A percentile compares a stretch with the other conserved stretches of the same genome.
Evolutionary conservation across 495 filamentous ascomycete species (phyloP).

Genomic region (Astrothelium macrocarpum): DNA sequence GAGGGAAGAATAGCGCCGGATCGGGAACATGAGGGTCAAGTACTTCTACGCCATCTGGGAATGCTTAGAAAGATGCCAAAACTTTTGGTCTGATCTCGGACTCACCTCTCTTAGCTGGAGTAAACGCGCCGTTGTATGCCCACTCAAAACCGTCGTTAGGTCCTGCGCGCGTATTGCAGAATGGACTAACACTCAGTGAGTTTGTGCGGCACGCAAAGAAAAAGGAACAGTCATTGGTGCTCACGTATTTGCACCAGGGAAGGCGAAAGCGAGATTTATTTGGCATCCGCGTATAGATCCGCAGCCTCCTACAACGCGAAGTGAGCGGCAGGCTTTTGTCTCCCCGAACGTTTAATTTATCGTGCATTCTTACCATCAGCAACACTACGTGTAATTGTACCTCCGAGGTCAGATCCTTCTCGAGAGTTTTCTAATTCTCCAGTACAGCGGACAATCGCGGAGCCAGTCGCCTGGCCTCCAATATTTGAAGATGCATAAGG

Average conservation of each 20-base stretch:
- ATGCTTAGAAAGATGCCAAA: not conserved
- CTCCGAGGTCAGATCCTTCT: not conserved
- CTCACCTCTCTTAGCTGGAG: not conserved
- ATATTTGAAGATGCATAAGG: not conserved
- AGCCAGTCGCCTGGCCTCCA: not conserved
- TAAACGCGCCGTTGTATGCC: not conserved
- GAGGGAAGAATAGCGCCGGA: not conserved
- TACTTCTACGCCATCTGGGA: not conserved
- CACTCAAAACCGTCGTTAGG: not conserved
- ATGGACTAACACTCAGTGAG: not conserved
- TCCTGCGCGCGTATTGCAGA: not conserved
- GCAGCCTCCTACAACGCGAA: not conserved
- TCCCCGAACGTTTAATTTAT: not conserved
- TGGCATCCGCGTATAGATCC: not conserved
- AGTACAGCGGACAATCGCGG: not conserved
- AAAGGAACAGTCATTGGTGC: not conserved
- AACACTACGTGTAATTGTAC: not conserved
- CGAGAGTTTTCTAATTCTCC: not conserved
- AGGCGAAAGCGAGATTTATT: not conserved
- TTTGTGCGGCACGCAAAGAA: not conserved
- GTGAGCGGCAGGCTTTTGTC: not conserved
- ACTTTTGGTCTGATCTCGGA: not conserved
- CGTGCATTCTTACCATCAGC: not conserved
- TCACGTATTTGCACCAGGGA: not conserved
- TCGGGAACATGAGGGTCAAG: not conserved